These are phyloP conservation scores for Globisporangium perplexum DNA, from an alignment of 352 stramenopile genomes.

Conservation along the genomic window DNA sequence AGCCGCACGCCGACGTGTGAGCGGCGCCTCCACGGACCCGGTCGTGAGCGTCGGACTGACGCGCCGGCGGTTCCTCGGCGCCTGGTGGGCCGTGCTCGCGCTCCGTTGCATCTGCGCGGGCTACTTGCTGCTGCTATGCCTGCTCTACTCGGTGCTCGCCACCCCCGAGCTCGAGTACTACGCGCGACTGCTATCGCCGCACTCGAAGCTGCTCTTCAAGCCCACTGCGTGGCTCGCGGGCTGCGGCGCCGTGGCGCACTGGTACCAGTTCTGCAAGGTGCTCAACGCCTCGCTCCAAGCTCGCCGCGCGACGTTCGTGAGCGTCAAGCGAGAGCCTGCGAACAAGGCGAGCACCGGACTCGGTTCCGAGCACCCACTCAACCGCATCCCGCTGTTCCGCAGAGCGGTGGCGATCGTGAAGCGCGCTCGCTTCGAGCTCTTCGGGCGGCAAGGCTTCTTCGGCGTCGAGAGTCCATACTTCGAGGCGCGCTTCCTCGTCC, in stretches of 20 bases:
- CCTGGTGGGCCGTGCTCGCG: constrained; percentile 4
- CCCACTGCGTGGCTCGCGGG: not conserved
- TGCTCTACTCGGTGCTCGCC: constrained; percentile 9
- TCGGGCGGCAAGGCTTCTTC: constrained; percentile 5
- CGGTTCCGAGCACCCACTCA: not conserved
- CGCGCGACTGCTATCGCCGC: constrained; percentile 6
- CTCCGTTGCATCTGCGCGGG: constrained; percentile 2
- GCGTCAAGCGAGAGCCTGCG: not conserved
- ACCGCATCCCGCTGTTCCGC: not conserved
- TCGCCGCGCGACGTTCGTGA: not conserved
- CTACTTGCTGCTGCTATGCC: constrained; percentile 6
- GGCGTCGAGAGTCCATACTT: constrained; percentile 15
- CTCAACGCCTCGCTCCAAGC: constrained; percentile 4
- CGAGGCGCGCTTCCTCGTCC: constrained; percentile 13
- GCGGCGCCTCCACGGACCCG: not conserved
- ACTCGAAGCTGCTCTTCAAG: constrained; percentile 1
- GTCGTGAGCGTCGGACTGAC: constrained; percentile 10
- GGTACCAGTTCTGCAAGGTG: constrained; percentile 7
- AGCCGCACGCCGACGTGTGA: too few relatives aligned
- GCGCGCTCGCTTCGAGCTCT: not conserved
- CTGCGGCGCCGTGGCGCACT: not conserved
- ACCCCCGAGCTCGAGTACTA: constrained; percentile 14
- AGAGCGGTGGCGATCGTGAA: not conserved
- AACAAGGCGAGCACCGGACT: not conserved
- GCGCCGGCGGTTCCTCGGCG: constrained; percentile 2